These are phyloP conservation scores for Periconia digitata DNA, from an alignment of 2,329 filamentous ascomycete genomes.

Conservation along the genomic window DNA sequence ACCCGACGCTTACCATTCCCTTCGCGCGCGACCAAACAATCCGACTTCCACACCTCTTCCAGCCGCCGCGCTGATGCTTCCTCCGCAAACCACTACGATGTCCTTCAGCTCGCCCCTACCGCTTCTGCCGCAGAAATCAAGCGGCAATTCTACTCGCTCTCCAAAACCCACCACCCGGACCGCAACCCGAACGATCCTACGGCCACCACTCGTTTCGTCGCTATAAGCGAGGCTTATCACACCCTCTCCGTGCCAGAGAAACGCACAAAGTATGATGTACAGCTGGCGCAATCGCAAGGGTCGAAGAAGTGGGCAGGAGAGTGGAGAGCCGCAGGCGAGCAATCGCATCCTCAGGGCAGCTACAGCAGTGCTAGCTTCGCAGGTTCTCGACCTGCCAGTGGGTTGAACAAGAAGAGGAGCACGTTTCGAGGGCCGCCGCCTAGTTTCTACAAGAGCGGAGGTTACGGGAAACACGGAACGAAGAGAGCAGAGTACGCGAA, in stretches of 20 bases:
- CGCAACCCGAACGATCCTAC: conserved; percentile 75
- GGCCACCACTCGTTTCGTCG: conserved; percentile 75
- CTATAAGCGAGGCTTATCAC: conserved; percentile 81
- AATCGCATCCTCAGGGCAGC: conserved; percentile 56
- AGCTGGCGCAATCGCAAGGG: conserved; percentile 53
- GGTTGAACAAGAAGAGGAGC: conserved; percentile 73
- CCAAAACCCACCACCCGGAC: conserved; percentile 91
- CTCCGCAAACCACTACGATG: conserved; percentile 74
- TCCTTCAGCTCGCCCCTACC: conserved; percentile 68
- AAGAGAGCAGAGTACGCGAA: conserved; percentile 56
- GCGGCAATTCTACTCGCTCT: conserved; percentile 89
- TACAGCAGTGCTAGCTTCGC: conserved; percentile 60
- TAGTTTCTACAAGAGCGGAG: conserved; percentile 80
- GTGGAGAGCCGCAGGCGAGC: background rate
- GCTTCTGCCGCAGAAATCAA: conserved; percentile 81
- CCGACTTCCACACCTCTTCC: conserved; percentile 51
- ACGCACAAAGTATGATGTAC: conserved; percentile 78
- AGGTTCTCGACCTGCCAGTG: conserved; percentile 76
- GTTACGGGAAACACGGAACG: conserved; percentile 68
- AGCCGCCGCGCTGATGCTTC: conserved; percentile 39
- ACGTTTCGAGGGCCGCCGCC: conserved; percentile 85
- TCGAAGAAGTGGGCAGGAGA: conserved; percentile 29
- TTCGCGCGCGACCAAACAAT: conserved; percentile 7
- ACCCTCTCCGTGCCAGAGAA: conserved; percentile 72
- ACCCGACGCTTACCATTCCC: conserved; percentile 11